Base-by-base conservation (phyloP, 1,284 basidiomycete genomes). In the Tilletia horrida region DNA sequence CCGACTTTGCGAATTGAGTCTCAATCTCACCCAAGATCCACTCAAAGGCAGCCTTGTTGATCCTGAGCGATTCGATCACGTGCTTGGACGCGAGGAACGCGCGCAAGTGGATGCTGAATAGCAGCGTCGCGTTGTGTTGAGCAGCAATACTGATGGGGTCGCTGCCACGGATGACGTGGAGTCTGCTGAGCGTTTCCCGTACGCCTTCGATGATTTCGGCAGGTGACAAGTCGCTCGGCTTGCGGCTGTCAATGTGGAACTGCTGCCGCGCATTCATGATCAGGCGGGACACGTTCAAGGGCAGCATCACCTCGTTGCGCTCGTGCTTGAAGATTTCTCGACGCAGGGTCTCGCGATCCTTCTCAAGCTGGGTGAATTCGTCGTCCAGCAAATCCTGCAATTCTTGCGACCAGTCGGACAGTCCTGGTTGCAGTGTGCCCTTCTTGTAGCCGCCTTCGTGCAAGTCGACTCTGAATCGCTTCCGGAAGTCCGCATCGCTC, bases 11-110 rank as follows among this genome's bases (percentile, higher is more conserved):
- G 64, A 81, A 81, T 52, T 81, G 79, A 0, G 74, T 74, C 82
- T 98, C 93, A 63, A 98, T 88, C 83, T 98, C 96, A 74, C 95
- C 96, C 67, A 97, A 80, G 2, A 97, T 91, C 94, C 94, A 98
- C 78, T 97, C 93, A 82, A 96, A 98, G 1, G 95, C 94, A 81
- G 95, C 76, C 55, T 73, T 70, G 69, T 80, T 78, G 68, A 81
- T 70, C 67, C 77, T 72, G 44, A 81, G 78, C 47, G 73, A 71
- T 69, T 81, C 80, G 67, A 81, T 81, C 57, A 77, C 76, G 72
- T 81, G 74, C 71, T 79, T 78, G 18, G 73, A 70, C 67, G 76
- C 76, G n/a, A 81, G 70, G 70, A 76, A 80, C 1, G 80, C 76
- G 16, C 80, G 77, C 59, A 81, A 43, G 66, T 81, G 79, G 85